These are phyloP conservation scores for barley (Hordeum vulgare) DNA, from an alignment of 176 grass and related monocot species.

Conservation along the genomic window DNA sequence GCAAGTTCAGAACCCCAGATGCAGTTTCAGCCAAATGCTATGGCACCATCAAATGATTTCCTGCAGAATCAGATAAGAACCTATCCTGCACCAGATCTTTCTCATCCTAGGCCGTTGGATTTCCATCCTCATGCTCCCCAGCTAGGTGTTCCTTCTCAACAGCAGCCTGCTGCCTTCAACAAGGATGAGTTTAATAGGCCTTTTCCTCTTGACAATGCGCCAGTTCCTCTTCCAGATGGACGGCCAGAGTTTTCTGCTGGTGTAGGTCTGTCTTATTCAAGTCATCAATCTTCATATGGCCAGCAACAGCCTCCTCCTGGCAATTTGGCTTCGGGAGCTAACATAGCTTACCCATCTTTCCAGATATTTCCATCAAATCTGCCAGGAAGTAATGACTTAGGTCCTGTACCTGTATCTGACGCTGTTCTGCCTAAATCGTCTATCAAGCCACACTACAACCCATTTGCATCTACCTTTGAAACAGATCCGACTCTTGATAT, in stretches of 20 bases:
- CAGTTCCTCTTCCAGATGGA: slow-evolving; percentile 25
- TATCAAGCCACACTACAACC: slow-evolving; percentile 85
- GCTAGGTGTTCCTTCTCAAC: slow-evolving; percentile 28
- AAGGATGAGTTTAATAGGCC: slow-evolving; percentile 24
- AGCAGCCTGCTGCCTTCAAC: slow-evolving; percentile 29
- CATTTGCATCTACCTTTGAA: slow-evolving; percentile 99
- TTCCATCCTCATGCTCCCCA: slow-evolving; percentile 31
- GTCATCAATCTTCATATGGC: slow-evolving; percentile 40
- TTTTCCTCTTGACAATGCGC: slow-evolving; percentile 37
- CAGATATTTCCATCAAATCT: slow-evolving; percentile 39
- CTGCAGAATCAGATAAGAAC: slow-evolving; percentile 37
- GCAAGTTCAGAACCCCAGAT: slow-evolving; percentile 26
- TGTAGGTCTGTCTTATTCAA: slow-evolving; percentile 42
- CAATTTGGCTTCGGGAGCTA: slow-evolving; percentile 46
- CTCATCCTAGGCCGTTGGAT: slow-evolving; percentile 31
- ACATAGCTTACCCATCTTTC: slow-evolving; percentile 41
- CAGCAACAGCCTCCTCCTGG: slow-evolving; percentile 45
- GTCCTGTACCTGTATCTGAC: slow-evolving; percentile 43
- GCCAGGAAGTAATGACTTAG: slow-evolving; percentile 37
- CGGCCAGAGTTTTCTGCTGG: slow-evolving; percentile 36
- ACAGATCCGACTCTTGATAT: slow-evolving; percentile 44
- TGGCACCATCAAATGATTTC: slow-evolving; percentile 37
- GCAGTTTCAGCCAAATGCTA: slow-evolving; percentile 41
- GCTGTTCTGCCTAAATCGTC: slow-evolving; percentile 49
- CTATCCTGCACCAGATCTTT: slow-evolving; percentile 25